Evolutionary conservation across 2,329 filamentous ascomycete species (phyloP).

Genomic region (Pleoardoris graminearum): DNA sequence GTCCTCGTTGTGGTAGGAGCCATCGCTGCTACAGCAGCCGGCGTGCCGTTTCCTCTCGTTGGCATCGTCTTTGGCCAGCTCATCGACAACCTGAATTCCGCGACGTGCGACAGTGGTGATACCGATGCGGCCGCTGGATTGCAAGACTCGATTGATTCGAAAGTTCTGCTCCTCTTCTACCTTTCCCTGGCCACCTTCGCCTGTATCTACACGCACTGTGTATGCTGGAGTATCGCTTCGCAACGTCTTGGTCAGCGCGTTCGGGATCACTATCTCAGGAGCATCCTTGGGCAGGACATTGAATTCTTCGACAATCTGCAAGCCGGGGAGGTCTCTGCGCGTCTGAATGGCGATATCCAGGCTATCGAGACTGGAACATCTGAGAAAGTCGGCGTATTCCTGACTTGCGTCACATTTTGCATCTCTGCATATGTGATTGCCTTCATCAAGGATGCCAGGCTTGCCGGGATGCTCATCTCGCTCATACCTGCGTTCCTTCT

Average conservation of each 20-base stretch:
- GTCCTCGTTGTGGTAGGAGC: slow-evolving; percentile 44
- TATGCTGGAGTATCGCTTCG: slow-evolving; percentile 67
- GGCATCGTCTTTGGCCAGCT: slow-evolving; percentile 67
- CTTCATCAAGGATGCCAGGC: slow-evolving; percentile 64
- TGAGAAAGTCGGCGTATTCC: slow-evolving; percentile 70
- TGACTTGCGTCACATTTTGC: slow-evolving; percentile 67
- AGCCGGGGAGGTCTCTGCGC: slow-evolving; percentile 64
- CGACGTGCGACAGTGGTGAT: slow-evolving; percentile 52
- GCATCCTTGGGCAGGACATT: slow-evolving; percentile 63
- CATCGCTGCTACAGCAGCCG: slow-evolving; percentile 59
- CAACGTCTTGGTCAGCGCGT: slow-evolving; percentile 66
- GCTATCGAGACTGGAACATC: slow-evolving; percentile 69
- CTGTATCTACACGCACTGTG: slow-evolving; percentile 65
- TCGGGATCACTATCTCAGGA: slow-evolving; percentile 62
- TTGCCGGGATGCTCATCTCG: slow-evolving; percentile 67
- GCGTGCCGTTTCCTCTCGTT: slow-evolving; percentile 65
- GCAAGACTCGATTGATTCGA: slow-evolving; percentile 57
- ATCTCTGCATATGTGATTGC: slow-evolving; percentile 68
- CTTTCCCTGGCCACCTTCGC: slow-evolving; percentile 66
- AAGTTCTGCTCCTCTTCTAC: slow-evolving; percentile 65
- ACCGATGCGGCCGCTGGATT: slow-evolving; percentile 20
- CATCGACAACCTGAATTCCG: slow-evolving; percentile 63
- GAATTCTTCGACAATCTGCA: slow-evolving; percentile 66
- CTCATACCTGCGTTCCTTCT: slow-evolving; percentile 65
- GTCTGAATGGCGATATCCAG: slow-evolving; percentile 68